Conservation (phyloP, 2,329 filamentous ascomycete genomes). For the Massarina eburnea region DNA sequence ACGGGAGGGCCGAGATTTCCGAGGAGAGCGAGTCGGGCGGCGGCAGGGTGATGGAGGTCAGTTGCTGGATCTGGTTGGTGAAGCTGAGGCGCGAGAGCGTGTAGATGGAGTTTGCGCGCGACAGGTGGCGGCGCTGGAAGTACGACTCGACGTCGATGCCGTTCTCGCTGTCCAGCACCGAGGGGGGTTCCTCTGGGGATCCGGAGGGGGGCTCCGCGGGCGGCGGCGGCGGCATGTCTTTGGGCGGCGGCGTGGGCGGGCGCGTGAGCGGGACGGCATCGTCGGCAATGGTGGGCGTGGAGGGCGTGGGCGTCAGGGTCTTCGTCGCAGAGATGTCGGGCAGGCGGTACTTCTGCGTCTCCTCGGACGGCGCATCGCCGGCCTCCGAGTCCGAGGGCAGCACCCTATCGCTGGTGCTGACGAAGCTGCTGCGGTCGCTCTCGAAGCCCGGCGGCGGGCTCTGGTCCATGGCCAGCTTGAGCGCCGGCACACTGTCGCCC, state of each 20-base stretch:
- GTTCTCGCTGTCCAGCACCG: slow-evolving; percentile 37
- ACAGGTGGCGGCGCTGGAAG: slow-evolving; percentile 65
- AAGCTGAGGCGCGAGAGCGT: slow-evolving; percentile 91
- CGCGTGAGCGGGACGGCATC: slow-evolving; percentile 16
- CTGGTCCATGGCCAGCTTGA: slow-evolving; percentile 44
- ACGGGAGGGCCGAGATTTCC: slow-evolving; percentile 81
- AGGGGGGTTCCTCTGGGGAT: slow-evolving; percentile 27
- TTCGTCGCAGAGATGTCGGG: slow-evolving; percentile 70
- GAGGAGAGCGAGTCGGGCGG: slow-evolving; percentile 81
- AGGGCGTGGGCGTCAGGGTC: slow-evolving; percentile 49
- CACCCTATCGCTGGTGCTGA: slow-evolving; percentile 58
- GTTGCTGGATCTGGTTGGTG: slow-evolving; percentile 85
- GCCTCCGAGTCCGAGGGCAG: slow-evolving; percentile 55
- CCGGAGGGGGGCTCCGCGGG: background rate
- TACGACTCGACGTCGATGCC: slow-evolving; percentile 60
- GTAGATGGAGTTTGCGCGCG: slow-evolving; percentile 78
- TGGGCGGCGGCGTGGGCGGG: slow-evolving; percentile 53
- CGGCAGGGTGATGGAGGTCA: slow-evolving; percentile 87
- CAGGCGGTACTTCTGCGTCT: slow-evolving; percentile 73
- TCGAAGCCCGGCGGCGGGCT: slow-evolving; percentile 39
- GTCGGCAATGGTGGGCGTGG: slow-evolving; percentile 16
- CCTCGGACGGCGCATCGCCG: slow-evolving; percentile 57
- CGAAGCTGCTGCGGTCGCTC: slow-evolving; percentile 51
- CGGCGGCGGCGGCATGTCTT: slow-evolving; percentile 45
- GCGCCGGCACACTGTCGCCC: slow-evolving; percentile 39